Evolutionary conservation across 2,329 filamentous ascomycete species (phyloP).

Genomic region (Cadophora gregata): DNA sequence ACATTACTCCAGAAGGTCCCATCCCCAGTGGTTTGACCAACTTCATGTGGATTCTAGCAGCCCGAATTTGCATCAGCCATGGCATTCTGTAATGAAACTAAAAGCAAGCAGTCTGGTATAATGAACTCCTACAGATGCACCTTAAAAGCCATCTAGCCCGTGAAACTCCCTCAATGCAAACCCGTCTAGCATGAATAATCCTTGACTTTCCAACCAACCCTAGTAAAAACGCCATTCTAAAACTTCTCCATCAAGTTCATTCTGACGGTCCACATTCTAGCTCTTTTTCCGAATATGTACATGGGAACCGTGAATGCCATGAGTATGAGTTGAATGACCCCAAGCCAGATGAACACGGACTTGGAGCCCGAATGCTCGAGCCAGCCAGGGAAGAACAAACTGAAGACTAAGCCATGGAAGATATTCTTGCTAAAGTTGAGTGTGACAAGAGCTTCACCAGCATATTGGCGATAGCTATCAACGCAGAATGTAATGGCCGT

Average conservation of each 20-base stretch:
- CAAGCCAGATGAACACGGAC: conserved; percentile 80
- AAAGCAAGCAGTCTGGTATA: conserved; percentile 10
- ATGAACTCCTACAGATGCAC: conserved; percentile 7
- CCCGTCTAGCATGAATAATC: background rate
- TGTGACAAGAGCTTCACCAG: conserved; percentile 91
- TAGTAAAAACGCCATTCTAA: conserved; percentile 31
- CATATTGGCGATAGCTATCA: conserved; percentile 91
- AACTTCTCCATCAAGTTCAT: conserved; percentile 86
- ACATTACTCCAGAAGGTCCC: too few species aligned
- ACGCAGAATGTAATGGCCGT: conserved; percentile 94
- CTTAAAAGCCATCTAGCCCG: background rate
- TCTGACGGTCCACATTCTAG: conserved; percentile 91
- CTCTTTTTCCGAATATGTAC: conserved; percentile 92
- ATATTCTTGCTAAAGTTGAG: conserved; percentile 96
- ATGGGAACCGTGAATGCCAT: conserved; percentile 82
- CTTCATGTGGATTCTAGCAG: too few species aligned
- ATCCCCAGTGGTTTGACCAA: too few species aligned
- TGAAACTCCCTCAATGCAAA: background rate
- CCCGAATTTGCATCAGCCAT: too few species aligned
- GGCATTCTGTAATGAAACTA: background rate
- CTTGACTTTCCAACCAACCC: background rate
- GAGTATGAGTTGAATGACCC: conserved; percentile 81
- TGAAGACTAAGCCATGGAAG: conserved; percentile 87
- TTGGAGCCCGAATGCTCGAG: conserved; percentile 76
- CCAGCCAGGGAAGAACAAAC: conserved; percentile 88